Percentiles rank a stretch among this genome's conserved stretches.
These are phyloP conservation scores for Penicillium steckii DNA, from an alignment of 495 filamentous ascomycete genomes.

Conservation along the genomic window DNA sequence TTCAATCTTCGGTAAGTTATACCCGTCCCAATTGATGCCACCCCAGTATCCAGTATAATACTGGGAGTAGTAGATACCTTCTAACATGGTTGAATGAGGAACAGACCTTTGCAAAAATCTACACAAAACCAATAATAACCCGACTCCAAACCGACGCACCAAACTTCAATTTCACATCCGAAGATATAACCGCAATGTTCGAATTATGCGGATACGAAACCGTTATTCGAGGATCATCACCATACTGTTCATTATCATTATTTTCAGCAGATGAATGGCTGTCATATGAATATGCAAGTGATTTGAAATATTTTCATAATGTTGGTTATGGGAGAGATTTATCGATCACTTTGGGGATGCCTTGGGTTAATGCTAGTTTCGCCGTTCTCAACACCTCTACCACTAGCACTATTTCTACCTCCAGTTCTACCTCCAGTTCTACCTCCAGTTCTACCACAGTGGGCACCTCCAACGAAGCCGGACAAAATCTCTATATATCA, in stretches of 20 bases:
- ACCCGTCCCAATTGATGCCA: not conserved
- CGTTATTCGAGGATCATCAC: conserved; percentile 22
- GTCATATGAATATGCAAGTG: conserved; percentile 24
- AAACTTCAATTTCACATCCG: conserved; percentile 19
- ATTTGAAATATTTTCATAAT: conserved; percentile 27
- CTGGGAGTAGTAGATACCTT: too few relatives aligned
- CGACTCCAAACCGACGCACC: conserved; percentile 13
- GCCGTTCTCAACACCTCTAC: too few relatives aligned
- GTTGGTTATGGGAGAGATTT: conserved; percentile 18
- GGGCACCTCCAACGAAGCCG: too few relatives aligned
- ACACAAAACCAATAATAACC: conserved; percentile 16
- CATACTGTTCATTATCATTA: conserved; percentile 18
- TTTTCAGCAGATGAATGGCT: conserved; percentile 23
- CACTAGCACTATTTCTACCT: too few relatives aligned
- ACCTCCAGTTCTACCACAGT: too few relatives aligned
- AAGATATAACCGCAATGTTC: conserved; percentile 27
- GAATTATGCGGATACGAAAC: conserved; percentile 29
- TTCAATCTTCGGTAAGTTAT: conserved; percentile 19
- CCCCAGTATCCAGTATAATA: too few relatives aligned
- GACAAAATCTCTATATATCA: conserved; percentile 18
- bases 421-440: too few relatives aligned
- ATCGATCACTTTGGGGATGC: conserved; percentile 14
- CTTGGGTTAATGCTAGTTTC: conserved; percentile 17
- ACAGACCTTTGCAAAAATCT: conserved; percentile 12
- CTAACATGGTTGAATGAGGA: too few relatives aligned